Evolutionary conservation across 306 rosid species (phyloP), one percentile per base, ranked within the genome.

Genomic region (Trifolium subterraneum): DNA sequence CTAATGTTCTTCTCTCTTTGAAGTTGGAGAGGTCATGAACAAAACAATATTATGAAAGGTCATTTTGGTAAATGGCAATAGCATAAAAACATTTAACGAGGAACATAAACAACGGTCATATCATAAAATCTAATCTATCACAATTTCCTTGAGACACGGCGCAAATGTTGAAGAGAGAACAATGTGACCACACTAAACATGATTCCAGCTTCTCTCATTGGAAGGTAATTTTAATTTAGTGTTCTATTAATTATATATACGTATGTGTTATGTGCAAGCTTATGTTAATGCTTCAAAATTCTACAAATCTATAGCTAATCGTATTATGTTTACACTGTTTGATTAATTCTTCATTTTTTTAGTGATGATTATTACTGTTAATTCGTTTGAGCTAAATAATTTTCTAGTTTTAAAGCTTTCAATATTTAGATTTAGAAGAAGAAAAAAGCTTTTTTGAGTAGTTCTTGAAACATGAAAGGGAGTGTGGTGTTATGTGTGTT

Each of bases 161-260:
- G 19, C 55, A 11, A 65, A 6, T 16, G 69, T 31, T 85, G 74
- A 89, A 85, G 84, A 89, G 98, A 79, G 97, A 93, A 72, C 83
- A 87, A 41, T 89, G 83, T 75, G 67, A 75, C 45, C 82, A 86
- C 73, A 90, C 97, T 10, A 90, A 87, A 42, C 93, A 93, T 76
- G 96, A 84, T 63, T 59, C 87, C 38, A 48, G 10, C 45, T 93
- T 93, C 85, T 87, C 90, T 62, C 48, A 50, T 2, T 93, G 98
- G 97, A 76, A 93, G 98, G 98, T 56, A 22, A 56, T 22, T 56
- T 56, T 13, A 52, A 52, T 19, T 52, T 56, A 56, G 15, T 56
- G 35, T 56, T 56, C 31, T 56, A 23, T 55, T 55, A 55, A 55
- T 47, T 39, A 39, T 39, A 29, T 29, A 29, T 29, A 6, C 10